Percentiles rank a stretch among this genome's conserved stretches.
Evolutionary conservation across 768 basidiomycete genomes (phyloP).

Genomic region (Suillus fuscotomentosus): DNA sequence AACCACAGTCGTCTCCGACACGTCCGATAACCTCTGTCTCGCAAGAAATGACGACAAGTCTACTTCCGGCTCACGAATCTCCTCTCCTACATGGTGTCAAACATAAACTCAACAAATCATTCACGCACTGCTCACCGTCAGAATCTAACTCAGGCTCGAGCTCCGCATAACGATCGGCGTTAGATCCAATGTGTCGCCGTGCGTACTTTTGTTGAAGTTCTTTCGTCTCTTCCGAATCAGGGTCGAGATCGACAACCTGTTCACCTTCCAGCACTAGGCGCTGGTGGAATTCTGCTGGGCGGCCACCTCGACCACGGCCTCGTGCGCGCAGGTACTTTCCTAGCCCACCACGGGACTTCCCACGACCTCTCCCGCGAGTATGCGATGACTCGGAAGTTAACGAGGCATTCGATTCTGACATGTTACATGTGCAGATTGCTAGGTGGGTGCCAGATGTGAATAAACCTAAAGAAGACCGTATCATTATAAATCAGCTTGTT

Average conservation of each 20-base stretch:
- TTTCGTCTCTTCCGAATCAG: slow-evolving; percentile 43
- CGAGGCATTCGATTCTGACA: not conserved
- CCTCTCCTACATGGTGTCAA: slow-evolving; percentile 48
- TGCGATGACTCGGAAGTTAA: slow-evolving; percentile 12
- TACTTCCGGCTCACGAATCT: slow-evolving; percentile 66
- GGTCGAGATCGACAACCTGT: slow-evolving; percentile 32
- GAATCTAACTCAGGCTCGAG: slow-evolving; percentile 67
- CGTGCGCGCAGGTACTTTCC: slow-evolving; percentile 75
- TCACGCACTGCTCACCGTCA: slow-evolving; percentile 48
- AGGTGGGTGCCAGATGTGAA: too few relatives aligned
- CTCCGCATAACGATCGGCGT: slow-evolving; percentile 74
- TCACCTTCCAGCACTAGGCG: slow-evolving; percentile 65
- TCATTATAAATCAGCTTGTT: too few relatives aligned
- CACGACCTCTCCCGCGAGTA: slow-evolving; percentile 47
- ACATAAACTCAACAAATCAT: not conserved
- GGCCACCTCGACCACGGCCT: slow-evolving; percentile 63
- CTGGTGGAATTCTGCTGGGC: slow-evolving; percentile 64
- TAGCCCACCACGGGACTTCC: slow-evolving; percentile 63
- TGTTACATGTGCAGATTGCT: not conserved
- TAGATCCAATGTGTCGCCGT: slow-evolving; percentile 60
- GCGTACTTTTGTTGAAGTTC: slow-evolving; percentile 53
- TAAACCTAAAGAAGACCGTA: too few relatives aligned
- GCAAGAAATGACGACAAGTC: slow-evolving; percentile 69
- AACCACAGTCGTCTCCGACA: not conserved
- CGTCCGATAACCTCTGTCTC: slow-evolving; percentile 51